Percentiles rank a stretch among this genome's conserved stretches.
Evolutionary conservation across 768 basidiomycete species (phyloP).

Genomic region (Lactarius evosmus): DNA sequence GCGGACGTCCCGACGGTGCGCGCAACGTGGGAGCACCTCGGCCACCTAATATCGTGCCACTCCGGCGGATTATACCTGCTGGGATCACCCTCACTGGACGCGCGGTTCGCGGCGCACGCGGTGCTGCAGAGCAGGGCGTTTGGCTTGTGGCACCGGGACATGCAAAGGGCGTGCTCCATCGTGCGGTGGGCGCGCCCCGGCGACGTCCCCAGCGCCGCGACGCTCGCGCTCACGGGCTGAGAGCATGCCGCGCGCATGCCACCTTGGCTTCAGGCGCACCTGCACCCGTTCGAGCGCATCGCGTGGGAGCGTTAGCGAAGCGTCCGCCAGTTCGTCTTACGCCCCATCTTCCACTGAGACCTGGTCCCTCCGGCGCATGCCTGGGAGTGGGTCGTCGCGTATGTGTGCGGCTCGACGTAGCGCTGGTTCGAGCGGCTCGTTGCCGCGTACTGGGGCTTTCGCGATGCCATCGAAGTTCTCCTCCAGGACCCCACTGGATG

Average conservation of each 20-base stretch:
- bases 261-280: slow-evolving; percentile 30
- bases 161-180: slow-evolving; percentile 35
- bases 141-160: slow-evolving; percentile 34
- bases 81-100: slow-evolving; percentile 29
- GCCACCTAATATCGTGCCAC: slow-evolving; percentile 32
- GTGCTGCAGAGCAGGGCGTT: slow-evolving; percentile 31
- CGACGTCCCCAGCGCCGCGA: slow-evolving; percentile 20
- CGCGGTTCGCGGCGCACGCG: too few species aligned
- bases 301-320: slow-evolving; percentile 31
- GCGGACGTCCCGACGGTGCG: slow-evolving; percentile 29
- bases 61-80: slow-evolving; percentile 36
- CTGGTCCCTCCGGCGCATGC: slow-evolving; percentile 22
- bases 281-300: slow-evolving; percentile 29
- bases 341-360: slow-evolving; percentile 27
- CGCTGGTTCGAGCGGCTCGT: slow-evolving; percentile 36
- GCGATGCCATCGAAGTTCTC: too few species aligned
- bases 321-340: slow-evolving; percentile 30
- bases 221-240: slow-evolving; percentile 34
- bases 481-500: slow-evolving; percentile 32
- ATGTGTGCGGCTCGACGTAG: slow-evolving; percentile 33
- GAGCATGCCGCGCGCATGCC: slow-evolving; percentile 34
- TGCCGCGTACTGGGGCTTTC: slow-evolving; percentile 33
- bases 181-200: slow-evolving; percentile 29
- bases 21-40: slow-evolving; percentile 32
- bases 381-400: slow-evolving; percentile 33